Conservation (phyloP, 176 grass and related monocot species). For the Themeda triandra region DNA sequence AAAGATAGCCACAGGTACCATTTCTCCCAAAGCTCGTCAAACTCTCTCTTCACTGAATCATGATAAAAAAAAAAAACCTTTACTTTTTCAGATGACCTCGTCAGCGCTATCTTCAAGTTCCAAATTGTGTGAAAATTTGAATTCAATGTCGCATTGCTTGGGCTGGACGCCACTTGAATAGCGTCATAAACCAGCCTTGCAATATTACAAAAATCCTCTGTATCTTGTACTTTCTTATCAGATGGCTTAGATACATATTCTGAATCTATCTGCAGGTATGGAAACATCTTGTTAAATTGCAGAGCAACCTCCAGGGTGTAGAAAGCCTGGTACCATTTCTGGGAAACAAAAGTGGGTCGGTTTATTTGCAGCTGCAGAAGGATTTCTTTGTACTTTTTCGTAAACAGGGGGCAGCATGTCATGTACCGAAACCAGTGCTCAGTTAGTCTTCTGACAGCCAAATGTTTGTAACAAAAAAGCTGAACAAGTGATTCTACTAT, state of each 20-base stretch:
- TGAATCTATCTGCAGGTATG: neutral
- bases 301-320: neutral
- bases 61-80: neutral
- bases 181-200: neutral
- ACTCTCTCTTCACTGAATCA: neutral
- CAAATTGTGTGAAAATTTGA: neutral
- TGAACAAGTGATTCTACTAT: neutral
- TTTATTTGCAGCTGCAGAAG: neutral
- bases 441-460: neutral
- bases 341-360: neutral
- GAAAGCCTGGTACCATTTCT: neutral
- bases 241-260: neutral
- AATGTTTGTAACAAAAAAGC: neutral
- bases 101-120: neutral
- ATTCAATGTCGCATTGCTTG: neutral
- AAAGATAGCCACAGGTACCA: conserved; percentile 15
- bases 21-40: neutral
- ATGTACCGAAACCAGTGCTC: neutral
- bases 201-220: neutral
- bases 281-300: neutral
- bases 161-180: neutral
- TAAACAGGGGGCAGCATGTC: neutral
- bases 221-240: neutral
- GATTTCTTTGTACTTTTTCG: neutral
- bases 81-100: neutral